Evolutionary conservation across 2,329 filamentous ascomycete genomes (phyloP).

Genomic region (Alternaria panax): DNA sequence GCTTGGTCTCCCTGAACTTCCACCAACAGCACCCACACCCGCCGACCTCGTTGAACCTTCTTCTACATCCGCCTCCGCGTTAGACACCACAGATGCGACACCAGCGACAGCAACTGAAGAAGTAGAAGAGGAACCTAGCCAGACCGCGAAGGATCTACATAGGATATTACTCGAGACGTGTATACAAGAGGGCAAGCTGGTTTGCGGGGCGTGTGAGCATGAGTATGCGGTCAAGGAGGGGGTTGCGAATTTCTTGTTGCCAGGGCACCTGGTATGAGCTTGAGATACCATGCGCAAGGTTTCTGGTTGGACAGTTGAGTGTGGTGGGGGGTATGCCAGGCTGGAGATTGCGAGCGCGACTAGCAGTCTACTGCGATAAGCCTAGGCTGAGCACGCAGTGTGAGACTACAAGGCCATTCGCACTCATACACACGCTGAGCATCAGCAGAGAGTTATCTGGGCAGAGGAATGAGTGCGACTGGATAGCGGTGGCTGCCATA

Average conservation of each 20-base stretch:
- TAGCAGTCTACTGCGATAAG: background rate
- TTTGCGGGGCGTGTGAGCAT: constrained; percentile 90
- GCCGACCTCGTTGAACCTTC: constrained; percentile 42
- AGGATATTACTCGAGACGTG: constrained; percentile 86
- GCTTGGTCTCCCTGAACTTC: constrained; percentile 81
- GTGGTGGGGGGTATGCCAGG: background rate
- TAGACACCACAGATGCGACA: constrained; percentile 44
- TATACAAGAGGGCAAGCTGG: constrained; percentile 85
- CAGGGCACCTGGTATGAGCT: constrained; percentile 80
- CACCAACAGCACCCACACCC: constrained; percentile 49
- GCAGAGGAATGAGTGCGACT: background rate
- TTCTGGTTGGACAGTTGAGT: background rate
- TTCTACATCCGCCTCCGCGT: background rate
- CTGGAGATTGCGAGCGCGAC: background rate
- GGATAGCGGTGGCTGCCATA: constrained; percentile 12
- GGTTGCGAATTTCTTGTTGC: constrained; percentile 94
- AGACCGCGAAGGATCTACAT: constrained; percentile 79
- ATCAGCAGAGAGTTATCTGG: background rate
- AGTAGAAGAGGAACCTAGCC: constrained; percentile 68
- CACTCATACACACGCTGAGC: background rate
- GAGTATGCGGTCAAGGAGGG: constrained; percentile 95
- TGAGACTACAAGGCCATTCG: background rate
- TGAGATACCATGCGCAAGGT: background rate
- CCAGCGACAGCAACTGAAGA: constrained; percentile 53
- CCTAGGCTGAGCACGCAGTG: background rate